A percentile compares a stretch with the other conserved stretches of the same genome.
phyloP scores from a whole-genome alignment of 495 filamentous ascomycete species.

The Cercophora scortea region DNA sequence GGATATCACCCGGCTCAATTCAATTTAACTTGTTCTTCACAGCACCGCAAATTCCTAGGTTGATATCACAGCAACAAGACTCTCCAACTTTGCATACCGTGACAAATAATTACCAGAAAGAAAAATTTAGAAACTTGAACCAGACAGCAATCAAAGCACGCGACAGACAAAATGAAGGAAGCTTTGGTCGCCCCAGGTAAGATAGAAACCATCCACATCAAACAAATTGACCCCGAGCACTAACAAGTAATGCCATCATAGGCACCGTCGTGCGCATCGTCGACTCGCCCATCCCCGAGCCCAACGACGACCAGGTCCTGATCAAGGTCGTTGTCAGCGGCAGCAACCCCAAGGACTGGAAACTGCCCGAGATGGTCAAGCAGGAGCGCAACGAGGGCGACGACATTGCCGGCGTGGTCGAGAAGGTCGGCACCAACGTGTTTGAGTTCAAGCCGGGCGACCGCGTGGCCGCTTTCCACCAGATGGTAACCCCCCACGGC shows the following conservation, averaged over 20 bases:
- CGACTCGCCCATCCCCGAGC: conserved; percentile 56
- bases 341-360: conserved; percentile 81
- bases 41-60: too few relatives aligned
- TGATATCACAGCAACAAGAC: too few relatives aligned
- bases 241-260: conserved; percentile 2
- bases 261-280: conserved; percentile 50
- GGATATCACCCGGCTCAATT: too few relatives aligned
- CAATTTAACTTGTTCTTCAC: too few relatives aligned
- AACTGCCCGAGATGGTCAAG: conserved; percentile 23
- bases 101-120: too few relatives aligned
- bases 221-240: not conserved
- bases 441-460: conserved; percentile 58
- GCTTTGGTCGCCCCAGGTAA: conserved; percentile 44
- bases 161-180: conserved; percentile 51
- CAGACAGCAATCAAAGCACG: conserved; percentile 26
- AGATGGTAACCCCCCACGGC: conserved; percentile 44
- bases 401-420: conserved; percentile 63
- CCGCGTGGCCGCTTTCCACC: conserved; percentile 63
- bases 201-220: not conserved
- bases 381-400: conserved; percentile 51
- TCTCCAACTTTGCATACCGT: too few relatives aligned
- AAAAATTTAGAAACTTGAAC: conserved; percentile 36
- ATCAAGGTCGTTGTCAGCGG: conserved; percentile 63
- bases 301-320: conserved; percentile 52
- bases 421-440: conserved; percentile 54